Conservation (phyloP, 352 stramenopile species). For the Globisporangium cederbergense region DNA sequence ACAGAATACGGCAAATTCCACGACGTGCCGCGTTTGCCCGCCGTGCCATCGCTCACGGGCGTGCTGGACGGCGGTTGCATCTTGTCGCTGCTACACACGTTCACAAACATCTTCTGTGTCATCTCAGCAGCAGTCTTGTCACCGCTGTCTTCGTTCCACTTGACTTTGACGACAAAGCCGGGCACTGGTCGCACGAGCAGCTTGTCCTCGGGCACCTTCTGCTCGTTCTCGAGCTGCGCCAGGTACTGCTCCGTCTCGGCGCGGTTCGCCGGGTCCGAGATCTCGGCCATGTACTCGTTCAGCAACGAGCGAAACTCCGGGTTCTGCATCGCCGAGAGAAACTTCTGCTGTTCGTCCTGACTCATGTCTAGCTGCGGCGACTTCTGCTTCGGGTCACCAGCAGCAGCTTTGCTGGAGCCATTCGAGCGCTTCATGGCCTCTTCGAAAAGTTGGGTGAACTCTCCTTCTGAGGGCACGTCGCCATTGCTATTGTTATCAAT, state of each 20-base stretch:
- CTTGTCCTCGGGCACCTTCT: constrained; percentile 87
- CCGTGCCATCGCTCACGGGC: constrained; percentile 18
- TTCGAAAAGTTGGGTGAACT: constrained; percentile 49
- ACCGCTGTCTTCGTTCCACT: constrained; percentile 25
- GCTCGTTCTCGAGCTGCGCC: constrained; percentile 83
- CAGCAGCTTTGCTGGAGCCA: constrained; percentile 1
- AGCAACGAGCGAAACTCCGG: constrained; percentile 90
- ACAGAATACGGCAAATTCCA: constrained; percentile 92
- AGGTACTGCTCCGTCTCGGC: constrained; percentile 91
- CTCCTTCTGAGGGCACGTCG: constrained; percentile 28
- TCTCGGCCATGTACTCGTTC: constrained; percentile 93
- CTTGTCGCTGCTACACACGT: constrained; percentile 88
- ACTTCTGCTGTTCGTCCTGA: constrained; percentile 73
- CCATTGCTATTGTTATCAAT: background rate
- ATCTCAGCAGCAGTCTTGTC: background rate
- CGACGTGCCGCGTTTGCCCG: constrained; percentile 36
- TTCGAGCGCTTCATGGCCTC: constrained; percentile 33
- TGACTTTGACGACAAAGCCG: constrained; percentile 92
- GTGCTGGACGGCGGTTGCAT: constrained; percentile 74
- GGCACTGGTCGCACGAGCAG: constrained; percentile 77
- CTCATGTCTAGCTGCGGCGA: constrained; percentile 28
- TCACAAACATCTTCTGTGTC: constrained; percentile 90
- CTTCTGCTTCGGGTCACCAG: constrained; percentile 8
- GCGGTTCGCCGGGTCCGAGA: constrained; percentile 87
- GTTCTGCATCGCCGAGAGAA: constrained; percentile 89